Conservation (phyloP, 768 basidiomycete species). For the Fibroporia radiculosa region DNA sequence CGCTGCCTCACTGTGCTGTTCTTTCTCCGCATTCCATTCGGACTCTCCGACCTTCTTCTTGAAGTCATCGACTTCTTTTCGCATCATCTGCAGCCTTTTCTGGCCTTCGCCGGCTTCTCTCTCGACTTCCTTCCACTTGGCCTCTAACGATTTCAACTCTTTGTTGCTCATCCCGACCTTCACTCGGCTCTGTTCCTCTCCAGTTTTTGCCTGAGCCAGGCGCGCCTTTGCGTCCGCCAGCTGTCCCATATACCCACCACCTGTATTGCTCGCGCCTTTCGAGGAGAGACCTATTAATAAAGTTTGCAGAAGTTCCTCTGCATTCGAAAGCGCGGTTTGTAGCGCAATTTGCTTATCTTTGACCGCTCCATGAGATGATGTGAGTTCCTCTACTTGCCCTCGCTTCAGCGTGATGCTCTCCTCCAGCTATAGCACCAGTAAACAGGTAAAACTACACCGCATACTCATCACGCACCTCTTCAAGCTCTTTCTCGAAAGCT, state of each 20-base stretch:
- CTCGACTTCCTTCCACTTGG: slow-evolving; percentile 74
- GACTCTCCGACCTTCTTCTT: slow-evolving; percentile 45
- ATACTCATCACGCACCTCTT: slow-evolving; percentile 41
- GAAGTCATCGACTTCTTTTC: slow-evolving; percentile 48
- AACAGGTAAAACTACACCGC: not conserved
- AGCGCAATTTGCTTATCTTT: slow-evolving; percentile 63
- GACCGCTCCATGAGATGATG: slow-evolving; percentile 46
- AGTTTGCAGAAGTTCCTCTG: slow-evolving; percentile 92
- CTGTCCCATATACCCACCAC: slow-evolving; percentile 96
- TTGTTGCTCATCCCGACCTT: slow-evolving; percentile 71
- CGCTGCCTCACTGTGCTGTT: slow-evolving; percentile 46
- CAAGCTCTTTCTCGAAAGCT: slow-evolving; percentile 44
- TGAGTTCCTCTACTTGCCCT: slow-evolving; percentile 46
- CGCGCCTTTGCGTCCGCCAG: slow-evolving; percentile 77
- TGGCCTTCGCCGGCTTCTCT: slow-evolving; percentile 74
- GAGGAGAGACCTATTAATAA: slow-evolving; percentile 88
- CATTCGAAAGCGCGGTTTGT: slow-evolving; percentile 53
- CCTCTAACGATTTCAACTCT: slow-evolving; percentile 73
- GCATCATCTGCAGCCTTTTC: slow-evolving; percentile 57
- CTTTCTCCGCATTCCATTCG: slow-evolving; percentile 75
- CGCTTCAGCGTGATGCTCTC: slow-evolving; percentile 51
- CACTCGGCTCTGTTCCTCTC: slow-evolving; percentile 75
- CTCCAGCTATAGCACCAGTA: slow-evolving; percentile 40
- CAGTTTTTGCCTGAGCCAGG: slow-evolving; percentile 68
- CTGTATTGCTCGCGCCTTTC: slow-evolving; percentile 51